A percentile compares a stretch with the other conserved stretches of the same genome.
Evolutionary conservation across 2,329 filamentous ascomycete genomes (phyloP).

Genomic region (Paecilomyces fulvus): DNA sequence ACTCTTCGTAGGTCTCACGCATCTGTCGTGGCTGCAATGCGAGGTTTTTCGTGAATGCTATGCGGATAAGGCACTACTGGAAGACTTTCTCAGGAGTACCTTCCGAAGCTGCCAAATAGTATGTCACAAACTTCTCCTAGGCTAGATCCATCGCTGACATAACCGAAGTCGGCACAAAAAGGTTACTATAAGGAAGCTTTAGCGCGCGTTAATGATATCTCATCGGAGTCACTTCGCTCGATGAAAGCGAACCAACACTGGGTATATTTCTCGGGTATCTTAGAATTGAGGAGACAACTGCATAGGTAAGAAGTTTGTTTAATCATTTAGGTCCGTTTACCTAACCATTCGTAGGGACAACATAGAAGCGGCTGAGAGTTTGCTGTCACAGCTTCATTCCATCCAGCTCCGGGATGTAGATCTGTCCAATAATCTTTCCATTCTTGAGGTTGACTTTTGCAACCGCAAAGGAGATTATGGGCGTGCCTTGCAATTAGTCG

Average conservation of each 20-base stretch:
- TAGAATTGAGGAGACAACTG: conserved; percentile 35
- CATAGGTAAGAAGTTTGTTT: conserved; percentile 25
- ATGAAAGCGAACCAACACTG: conserved; percentile 64
- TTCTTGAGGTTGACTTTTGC: conserved; percentile 52
- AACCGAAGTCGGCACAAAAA: conserved; percentile 45
- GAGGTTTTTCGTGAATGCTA: conserved; percentile 73
- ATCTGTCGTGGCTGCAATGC: conserved; percentile 49
- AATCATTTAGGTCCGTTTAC: not conserved
- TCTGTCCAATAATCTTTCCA: conserved; percentile 49
- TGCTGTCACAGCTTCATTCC: conserved; percentile 50
- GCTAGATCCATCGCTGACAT: conserved; percentile 4
- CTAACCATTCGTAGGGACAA: conserved; percentile 41
- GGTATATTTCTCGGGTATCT: conserved; percentile 33
- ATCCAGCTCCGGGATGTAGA: conserved; percentile 49
- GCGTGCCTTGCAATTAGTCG: conserved; percentile 47
- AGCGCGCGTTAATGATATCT: conserved; percentile 50
- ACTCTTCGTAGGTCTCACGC: conserved; percentile 40
- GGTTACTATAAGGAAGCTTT: conserved; percentile 66
- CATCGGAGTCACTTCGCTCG: conserved; percentile 56
- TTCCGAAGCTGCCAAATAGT: conserved; percentile 61
- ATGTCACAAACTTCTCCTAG: conserved; percentile 6
- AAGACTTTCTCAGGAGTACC: conserved; percentile 68
- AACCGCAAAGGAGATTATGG: conserved; percentile 46
- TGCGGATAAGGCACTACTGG: conserved; percentile 53
- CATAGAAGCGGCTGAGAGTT: conserved; percentile 46